Percentiles rank a stretch among this genome's conserved stretches.
Evolutionary conservation across 352 stramenopile genomes (phyloP).

Genomic region (Halophytophthora batemanensis): DNA sequence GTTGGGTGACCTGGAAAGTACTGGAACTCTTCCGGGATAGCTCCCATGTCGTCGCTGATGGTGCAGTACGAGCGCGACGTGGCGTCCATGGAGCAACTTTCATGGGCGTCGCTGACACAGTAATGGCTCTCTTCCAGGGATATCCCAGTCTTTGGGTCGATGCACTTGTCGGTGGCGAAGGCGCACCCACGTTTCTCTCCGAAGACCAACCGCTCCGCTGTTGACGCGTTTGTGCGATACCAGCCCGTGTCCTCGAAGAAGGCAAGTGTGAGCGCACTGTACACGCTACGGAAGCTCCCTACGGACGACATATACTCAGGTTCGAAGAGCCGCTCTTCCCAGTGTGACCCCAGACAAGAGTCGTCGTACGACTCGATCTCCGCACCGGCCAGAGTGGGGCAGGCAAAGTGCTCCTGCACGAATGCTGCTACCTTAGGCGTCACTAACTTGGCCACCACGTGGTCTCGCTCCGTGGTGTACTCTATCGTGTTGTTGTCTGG

Average conservation of each 20-base stretch:
- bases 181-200: constrained; percentile 47
- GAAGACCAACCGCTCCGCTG: constrained; percentile 49
- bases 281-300: constrained; percentile 59
- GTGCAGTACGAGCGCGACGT: constrained; percentile 56
- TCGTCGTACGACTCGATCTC: constrained; percentile 78
- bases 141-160: constrained; percentile 37
- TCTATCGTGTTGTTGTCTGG: constrained; percentile 40
- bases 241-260: constrained; percentile 79
- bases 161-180: constrained; percentile 57
- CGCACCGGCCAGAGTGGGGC: constrained; percentile 42
- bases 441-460: constrained; percentile 52
- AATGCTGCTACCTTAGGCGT: constrained; percentile 49
- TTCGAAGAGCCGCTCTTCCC: constrained; percentile 77
- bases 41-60: constrained; percentile 22
- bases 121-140: constrained; percentile 48
- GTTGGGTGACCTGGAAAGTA: constrained; percentile 47
- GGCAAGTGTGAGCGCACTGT: constrained; percentile 59
- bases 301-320: constrained; percentile 72
- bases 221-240: constrained; percentile 58
- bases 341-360: constrained; percentile 71
- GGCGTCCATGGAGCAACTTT: constrained; percentile 68
- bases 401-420: constrained; percentile 60
- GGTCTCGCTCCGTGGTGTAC: constrained; percentile 45
- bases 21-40: constrained; percentile 50
- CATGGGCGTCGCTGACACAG: constrained; percentile 33